phyloP scores from a whole-genome alignment of 495 filamentous ascomycete genomes.

The Ramalina intermedia region DNA sequence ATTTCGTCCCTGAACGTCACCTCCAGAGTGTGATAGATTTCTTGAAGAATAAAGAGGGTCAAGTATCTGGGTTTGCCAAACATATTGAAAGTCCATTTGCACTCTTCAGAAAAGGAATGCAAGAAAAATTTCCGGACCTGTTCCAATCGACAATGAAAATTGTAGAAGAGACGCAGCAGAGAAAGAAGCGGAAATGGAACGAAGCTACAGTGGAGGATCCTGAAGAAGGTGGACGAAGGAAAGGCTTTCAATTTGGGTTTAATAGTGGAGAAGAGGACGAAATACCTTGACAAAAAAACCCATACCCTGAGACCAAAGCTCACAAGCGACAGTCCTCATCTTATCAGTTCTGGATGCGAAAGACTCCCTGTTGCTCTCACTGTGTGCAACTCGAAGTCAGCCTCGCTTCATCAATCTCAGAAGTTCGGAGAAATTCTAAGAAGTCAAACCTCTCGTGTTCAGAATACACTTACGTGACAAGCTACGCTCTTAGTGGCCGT shows the following conservation, averaged over 20 bases:
- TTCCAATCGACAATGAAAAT: slow-evolving; percentile 49
- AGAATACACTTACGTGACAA: slow-evolving; percentile 50
- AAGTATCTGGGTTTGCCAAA: slow-evolving; percentile 73
- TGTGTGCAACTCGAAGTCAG: too few species aligned
- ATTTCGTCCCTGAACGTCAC: slow-evolving; percentile 76
- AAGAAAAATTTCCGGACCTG: slow-evolving; percentile 45
- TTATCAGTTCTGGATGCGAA: too few species aligned
- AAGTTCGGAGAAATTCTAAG: too few species aligned
- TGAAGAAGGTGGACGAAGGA: slow-evolving; percentile 38
- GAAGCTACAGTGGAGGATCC: slow-evolving; percentile 41
- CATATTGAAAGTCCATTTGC: slow-evolving; percentile 60
- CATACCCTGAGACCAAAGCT: too few species aligned
- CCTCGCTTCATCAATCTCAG: too few species aligned
- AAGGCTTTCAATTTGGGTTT: slow-evolving; percentile 73
- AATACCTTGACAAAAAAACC: too few species aligned
- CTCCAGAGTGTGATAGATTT: slow-evolving; percentile 66
- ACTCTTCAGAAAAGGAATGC: slow-evolving; percentile 59
- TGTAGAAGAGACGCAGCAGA: slow-evolving; percentile 43
- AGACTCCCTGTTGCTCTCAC: too few species aligned
- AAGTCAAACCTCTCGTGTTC: too few species aligned
- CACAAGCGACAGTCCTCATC: too few species aligned
- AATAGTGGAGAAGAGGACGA: slow-evolving; percentile 35
- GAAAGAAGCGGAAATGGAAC: slow-evolving; percentile 79
- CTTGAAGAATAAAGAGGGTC: slow-evolving; percentile 64
- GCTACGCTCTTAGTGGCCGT: slow-evolving; percentile 68